These are phyloP conservation scores for Colletotrichum sp. DNA, from an alignment of 2,329 filamentous ascomycete genomes.

Conservation along the genomic window DNA sequence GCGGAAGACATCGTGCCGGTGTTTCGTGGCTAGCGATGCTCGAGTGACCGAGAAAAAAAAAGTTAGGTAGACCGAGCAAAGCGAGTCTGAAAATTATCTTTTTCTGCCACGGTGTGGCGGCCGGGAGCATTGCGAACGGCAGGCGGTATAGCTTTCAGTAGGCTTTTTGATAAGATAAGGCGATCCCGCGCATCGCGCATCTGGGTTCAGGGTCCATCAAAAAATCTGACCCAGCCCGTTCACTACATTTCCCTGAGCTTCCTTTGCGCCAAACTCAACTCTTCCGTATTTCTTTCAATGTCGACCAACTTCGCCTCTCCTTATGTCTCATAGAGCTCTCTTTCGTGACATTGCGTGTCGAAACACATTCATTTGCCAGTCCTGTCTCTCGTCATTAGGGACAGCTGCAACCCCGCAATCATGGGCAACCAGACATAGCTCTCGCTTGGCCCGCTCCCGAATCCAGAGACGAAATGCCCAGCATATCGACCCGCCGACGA, in stretches of 20 bases:
- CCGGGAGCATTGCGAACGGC: background rate
- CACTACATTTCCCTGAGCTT: background rate
- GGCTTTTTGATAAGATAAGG: conserved; percentile 20
- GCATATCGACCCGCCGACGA: background rate
- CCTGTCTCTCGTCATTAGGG: conserved; percentile 37
- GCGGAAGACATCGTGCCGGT: conserved; percentile 43
- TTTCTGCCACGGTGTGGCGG: conserved; percentile 36
- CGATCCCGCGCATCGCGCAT: background rate
- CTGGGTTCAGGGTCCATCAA: conserved; percentile 16
- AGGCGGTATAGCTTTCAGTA: conserved; percentile 32
- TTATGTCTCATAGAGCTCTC: conserved; percentile 28
- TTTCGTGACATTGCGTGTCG: conserved; percentile 36
- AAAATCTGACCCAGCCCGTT: conserved; percentile 8
- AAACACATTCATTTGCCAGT: conserved; percentile 40
- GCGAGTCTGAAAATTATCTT: conserved; percentile 33
- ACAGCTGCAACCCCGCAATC: conserved; percentile 27
- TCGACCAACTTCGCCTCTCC: conserved; percentile 1
- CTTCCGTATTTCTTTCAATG: background rate
- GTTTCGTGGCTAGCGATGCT: background rate
- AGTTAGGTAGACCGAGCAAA: background rate
- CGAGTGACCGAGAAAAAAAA: background rate
- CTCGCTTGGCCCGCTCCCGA: conserved; percentile 25
- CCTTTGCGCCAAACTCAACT: background rate
- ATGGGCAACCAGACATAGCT: conserved; percentile 36
- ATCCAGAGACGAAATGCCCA: background rate